Evolutionary conservation across 192 early-diverging fungal species (phyloP).

Genomic region (Podila horticola): DNA sequence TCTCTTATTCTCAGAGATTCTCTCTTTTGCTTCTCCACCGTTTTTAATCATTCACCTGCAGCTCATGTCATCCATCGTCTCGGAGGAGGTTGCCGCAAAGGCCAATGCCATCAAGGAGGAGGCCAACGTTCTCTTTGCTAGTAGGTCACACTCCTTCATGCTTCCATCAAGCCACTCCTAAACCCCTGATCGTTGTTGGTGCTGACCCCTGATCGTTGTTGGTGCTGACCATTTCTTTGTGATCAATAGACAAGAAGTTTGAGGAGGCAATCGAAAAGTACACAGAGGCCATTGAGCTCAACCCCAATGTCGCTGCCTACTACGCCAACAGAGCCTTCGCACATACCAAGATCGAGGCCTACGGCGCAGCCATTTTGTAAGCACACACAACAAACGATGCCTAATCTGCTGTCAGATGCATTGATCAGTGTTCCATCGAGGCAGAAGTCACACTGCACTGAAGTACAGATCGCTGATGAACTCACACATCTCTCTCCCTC

Average conservation of each 20-base stretch:
- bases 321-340: slow-evolving; percentile 95
- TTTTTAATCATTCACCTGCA: not conserved
- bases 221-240: not conserved
- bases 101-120: slow-evolving; percentile 71
- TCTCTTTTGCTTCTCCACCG: not conserved
- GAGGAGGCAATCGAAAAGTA: slow-evolving; percentile 93
- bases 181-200: not conserved
- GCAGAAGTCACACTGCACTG: not conserved
- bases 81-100: slow-evolving; percentile 47
- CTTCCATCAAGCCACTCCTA: not conserved
- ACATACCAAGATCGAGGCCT: slow-evolving; percentile 86
- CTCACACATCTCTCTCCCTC: not conserved
- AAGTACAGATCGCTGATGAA: not conserved
- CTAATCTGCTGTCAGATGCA: too few relatives aligned
- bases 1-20: not conserved
- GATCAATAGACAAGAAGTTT: slow-evolving; percentile 67
- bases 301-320: slow-evolving; percentile 86
- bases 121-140: slow-evolving; percentile 77
- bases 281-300: slow-evolving; percentile 84
- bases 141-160: slow-evolving; percentile 13
- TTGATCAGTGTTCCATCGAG: not conserved
- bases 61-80: slow-evolving; percentile 37
- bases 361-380: slow-evolving; percentile 79
- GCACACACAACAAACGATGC: not conserved
- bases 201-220: not conserved